Percentiles rank a stretch among this genome's conserved stretches.
phyloP scores from a whole-genome alignment of 163 green algal species.

The Chlorella variabilis region DNA sequence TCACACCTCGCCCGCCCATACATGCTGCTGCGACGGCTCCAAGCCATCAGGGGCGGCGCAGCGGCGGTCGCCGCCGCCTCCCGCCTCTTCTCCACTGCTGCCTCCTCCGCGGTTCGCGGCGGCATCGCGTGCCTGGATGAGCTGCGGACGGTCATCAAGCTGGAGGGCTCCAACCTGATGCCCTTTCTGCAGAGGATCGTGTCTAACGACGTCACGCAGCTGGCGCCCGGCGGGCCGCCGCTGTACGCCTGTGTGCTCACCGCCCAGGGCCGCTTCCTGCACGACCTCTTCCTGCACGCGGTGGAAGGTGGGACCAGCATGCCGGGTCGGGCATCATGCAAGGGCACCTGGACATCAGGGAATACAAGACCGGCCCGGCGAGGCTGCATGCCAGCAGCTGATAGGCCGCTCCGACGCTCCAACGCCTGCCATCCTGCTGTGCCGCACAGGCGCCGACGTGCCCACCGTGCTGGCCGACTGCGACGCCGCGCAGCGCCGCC shows the following conservation, averaged over 20 bases:
- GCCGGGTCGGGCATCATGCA: background rate
- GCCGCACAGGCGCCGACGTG: constrained; percentile 24
- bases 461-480: constrained; percentile 47
- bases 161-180: constrained; percentile 61
- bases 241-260: constrained; percentile 75
- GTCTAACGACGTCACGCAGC: constrained; percentile 70
- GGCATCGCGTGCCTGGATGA: background rate
- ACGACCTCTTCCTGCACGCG: constrained; percentile 81
- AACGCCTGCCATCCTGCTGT: too few species aligned
- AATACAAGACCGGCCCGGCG: too few species aligned
- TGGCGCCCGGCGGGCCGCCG: constrained; percentile 34
- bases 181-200: constrained; percentile 50
- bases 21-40: too few species aligned
- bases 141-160: background rate
- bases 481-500: constrained; percentile 13
- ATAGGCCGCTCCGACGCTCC: too few species aligned
- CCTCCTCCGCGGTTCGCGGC: background rate
- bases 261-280: constrained; percentile 74
- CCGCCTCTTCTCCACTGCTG: background rate
- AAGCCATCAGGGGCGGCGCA: too few species aligned
- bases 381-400: too few species aligned
- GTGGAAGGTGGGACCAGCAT: constrained; percentile 1
- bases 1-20: too few species aligned
- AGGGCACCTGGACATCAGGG: too few species aligned
- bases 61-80: too few species aligned